Base-by-base conservation (phyloP, 768 basidiomycete genomes). In the Cytidiella melzeri region DNA sequence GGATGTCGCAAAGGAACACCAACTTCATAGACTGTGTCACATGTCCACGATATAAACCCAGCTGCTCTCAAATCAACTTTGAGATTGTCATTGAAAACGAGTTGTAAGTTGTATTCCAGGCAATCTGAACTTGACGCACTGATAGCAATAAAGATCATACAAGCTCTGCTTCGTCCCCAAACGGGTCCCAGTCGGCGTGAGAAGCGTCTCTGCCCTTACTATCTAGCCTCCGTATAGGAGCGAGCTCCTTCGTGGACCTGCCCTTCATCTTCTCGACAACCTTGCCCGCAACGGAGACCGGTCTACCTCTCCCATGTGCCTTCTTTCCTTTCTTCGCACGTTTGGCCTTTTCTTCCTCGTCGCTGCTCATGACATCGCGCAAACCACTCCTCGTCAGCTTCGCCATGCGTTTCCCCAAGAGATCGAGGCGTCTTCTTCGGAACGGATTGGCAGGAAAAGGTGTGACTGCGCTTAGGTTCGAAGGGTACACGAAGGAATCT, bases 361-460 rank as follows among this genome's bases (percentile, higher is more conserved):
- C 60, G 4, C 45, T 55, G 36, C 48, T 57, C 41, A 58, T 52
- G 53, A 62, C 42, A 27, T 57, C 61, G n/a, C 45, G 52, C 46
- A 63, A 41, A 10, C 57, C 57, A 26, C 47, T 53, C 28, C 52
- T 54, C 44, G 60, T 60, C 34, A 64, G 51, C 24, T 59, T 55
- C 44, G 52, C 56, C 39, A 67, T 51, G 21, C 58, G 50, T 20
- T 57, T 47, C 40, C 52, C 54, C 12, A 60, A 59, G 1, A 62
- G 56, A 47, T 55, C 54, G n/a, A 65, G 57, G 42, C 66, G 62
- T 40, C 59, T 55, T 20, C 60, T 58, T 28, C 56, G 57, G 30
- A 55, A 48, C 18, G 57, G 57, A 26, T 60, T 57, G 42, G 61
- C 60, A 2, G 65, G 65, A 41, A 48, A 58, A 38, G 62, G 62